A percentile compares a stretch with the other conserved stretches of the same genome.
phyloP scores from a whole-genome alignment of 116 monocot species.

The Trichopus zeylanicus region DNA sequence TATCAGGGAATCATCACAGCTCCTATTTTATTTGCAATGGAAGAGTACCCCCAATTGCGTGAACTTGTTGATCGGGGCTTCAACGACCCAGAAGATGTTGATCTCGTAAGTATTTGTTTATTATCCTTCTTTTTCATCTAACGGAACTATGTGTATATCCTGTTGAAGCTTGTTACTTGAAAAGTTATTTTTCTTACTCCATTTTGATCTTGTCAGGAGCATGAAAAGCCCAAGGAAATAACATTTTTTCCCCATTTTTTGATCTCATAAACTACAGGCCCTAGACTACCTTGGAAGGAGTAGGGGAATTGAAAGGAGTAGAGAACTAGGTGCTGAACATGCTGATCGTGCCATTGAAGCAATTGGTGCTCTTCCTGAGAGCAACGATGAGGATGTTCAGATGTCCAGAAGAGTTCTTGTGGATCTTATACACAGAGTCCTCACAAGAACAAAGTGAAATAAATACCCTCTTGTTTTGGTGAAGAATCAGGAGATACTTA shows the following conservation, averaged over 20 bases:
- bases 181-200: too few relatives aligned
- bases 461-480: neutral
- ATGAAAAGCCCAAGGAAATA: neutral
- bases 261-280: conserved; percentile 26
- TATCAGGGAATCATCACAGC: conserved; percentile 66
- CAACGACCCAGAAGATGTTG: conserved; percentile 50
- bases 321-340: conserved; percentile 62
- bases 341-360: conserved; percentile 55
- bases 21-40: conserved; percentile 73
- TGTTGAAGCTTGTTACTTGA: too few relatives aligned
- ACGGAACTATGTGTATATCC: neutral
- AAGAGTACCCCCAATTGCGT: conserved; percentile 63
- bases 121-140: neutral
- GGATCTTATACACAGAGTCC: conserved; percentile 49
- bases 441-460: conserved; percentile 66
- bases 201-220: neutral
- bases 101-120: conserved; percentile 33
- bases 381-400: conserved; percentile 45
- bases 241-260: too few relatives aligned
- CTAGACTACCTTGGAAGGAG: conserved; percentile 66
- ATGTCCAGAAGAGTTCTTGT: conserved; percentile 63
- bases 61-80: conserved; percentile 56
- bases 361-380: conserved; percentile 63
- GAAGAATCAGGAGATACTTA: too few relatives aligned
- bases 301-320: conserved; percentile 66